Evolutionary conservation across 139 green algal genomes (phyloP).

Genomic region (Parachlorella kessleri): DNA sequence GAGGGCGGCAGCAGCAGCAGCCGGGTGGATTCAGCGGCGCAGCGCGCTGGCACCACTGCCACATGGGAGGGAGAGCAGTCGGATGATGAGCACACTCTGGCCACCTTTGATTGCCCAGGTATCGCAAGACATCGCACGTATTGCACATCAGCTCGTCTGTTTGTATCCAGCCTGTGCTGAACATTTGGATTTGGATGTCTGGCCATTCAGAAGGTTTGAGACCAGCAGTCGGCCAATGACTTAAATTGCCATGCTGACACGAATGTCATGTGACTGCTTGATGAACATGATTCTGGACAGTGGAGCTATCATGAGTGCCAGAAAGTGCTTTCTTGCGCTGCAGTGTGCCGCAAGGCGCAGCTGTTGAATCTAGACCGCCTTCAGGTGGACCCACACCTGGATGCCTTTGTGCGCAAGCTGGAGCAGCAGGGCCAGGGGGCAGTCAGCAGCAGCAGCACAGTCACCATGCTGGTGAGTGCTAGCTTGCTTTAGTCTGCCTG

Average conservation of each 20-base stretch:
- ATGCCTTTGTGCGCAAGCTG: slow-evolving; percentile 67
- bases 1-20: slow-evolving; percentile 6
- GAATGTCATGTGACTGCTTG: no score
- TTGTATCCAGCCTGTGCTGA: no score
- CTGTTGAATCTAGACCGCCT: slow-evolving; percentile 77
- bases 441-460: slow-evolving; percentile 1
- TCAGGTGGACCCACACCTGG: slow-evolving; percentile 71
- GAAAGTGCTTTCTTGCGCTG: neutral
- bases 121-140: no score
- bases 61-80: slow-evolving; percentile 19
- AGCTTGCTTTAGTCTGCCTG: no score
- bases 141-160: no score
- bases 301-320: no score
- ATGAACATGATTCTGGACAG: no score
- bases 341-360: slow-evolving; percentile 74
- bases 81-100: slow-evolving; percentile 24
- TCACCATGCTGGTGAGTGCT: neutral
- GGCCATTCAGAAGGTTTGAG: no score
- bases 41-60: neutral
- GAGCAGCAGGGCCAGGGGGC: slow-evolving; percentile 21
- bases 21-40: neutral
- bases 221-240: no score
- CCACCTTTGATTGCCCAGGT: slow-evolving; percentile 68
- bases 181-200: no score
- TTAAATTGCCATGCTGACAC: no score